phyloP scores from a whole-genome alignment of 345 rosid species.

The Odontarrhena argentea region DNA sequence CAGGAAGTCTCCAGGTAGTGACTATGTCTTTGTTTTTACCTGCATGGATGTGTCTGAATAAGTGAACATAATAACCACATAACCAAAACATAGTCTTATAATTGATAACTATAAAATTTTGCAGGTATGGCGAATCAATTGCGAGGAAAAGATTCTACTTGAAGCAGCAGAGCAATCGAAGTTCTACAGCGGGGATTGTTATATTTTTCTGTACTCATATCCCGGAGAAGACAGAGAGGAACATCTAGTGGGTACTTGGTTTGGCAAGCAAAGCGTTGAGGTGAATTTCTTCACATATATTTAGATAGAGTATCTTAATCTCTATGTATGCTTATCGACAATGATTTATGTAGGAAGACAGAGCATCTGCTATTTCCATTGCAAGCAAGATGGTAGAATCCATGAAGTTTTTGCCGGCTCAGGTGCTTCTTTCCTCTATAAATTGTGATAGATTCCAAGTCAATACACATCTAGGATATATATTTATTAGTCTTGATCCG shows the following conservation, averaged over 20 bases:
- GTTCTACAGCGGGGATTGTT: slow-evolving; percentile 89
- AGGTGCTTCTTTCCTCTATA: slow-evolving; percentile 48
- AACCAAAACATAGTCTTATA: slow-evolving; percentile 1
- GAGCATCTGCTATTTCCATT: slow-evolving; percentile 68
- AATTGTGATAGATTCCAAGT: slow-evolving; percentile 16
- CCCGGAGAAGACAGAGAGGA: slow-evolving; percentile 97
- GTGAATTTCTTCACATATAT: slow-evolving; percentile 41
- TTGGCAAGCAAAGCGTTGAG: slow-evolving; percentile 93
- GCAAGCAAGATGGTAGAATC: slow-evolving; percentile 89
- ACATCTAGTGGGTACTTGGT: slow-evolving; percentile 86
- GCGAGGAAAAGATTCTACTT: slow-evolving; percentile 69
- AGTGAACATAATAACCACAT: slow-evolving; percentile 2
- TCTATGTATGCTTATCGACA: slow-evolving; percentile 26
- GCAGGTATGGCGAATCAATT: slow-evolving; percentile 91
- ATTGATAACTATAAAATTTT: slow-evolving; percentile 16
- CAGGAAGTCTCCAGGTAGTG: slow-evolving; percentile 88
- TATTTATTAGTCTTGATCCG: slow-evolving; percentile 24
- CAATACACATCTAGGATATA: neutral
- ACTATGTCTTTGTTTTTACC: slow-evolving; percentile 21
- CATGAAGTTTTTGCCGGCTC: slow-evolving; percentile 77
- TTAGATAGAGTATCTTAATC: slow-evolving; percentile 10
- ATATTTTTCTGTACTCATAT: slow-evolving; percentile 81
- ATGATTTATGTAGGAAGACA: slow-evolving; percentile 63
- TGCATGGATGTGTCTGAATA: slow-evolving; percentile 6
- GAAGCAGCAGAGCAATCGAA: slow-evolving; percentile 83